Base-by-base conservation (phyloP, 345 rosid species). In the Eucalyptus albens region DNA sequence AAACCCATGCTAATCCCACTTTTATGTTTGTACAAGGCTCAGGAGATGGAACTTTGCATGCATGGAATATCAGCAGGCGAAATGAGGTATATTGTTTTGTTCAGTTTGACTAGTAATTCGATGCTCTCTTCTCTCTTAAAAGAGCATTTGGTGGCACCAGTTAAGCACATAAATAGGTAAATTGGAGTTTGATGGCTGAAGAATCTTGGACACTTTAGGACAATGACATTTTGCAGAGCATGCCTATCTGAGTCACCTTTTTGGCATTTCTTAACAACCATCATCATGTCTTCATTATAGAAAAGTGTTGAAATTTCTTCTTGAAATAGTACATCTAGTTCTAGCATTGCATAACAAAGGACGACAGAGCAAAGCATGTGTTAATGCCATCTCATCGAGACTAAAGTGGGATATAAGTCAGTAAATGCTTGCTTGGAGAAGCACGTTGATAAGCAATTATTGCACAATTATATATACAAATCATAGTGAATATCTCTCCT, bases 31-130 rank as follows among this genome's bases (percentile, higher is more conserved):
- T 90, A 86, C 17, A 88, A 98, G 99, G 99, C 89, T 98, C 99
- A 10, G 99, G 99, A 91, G 99, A 98, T 94, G 99, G 99, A 89
- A 94, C 94, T 15, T 89, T 98, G 91, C 99, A 94, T 93, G 98
- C 98, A 85, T 98, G 99, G 99, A 95, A 94, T 93, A 96, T 98
- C 92, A 93, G 94, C 92, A 90, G 31, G 87, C 91, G 94, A 87
- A 92, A 93, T 69, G 99, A 98, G 99, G 99, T 97, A 95, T 33
- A 33, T 19, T 47, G 49, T 42, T 88, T 37, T 77, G 83, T 21
- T n/a, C 24, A 29, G 33, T 59, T 5, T 27, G 33, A 37, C 33
- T n/a, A 87, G n/a, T 87, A 19, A 21, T 62, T 11, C 40, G 4
- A 80, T 37, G 29, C 82, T 45, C 53, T 2, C 31, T 50, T 29